phyloP scores from a whole-genome alignment of 169 alveolate species.

The Eimeria sp. region DNA sequence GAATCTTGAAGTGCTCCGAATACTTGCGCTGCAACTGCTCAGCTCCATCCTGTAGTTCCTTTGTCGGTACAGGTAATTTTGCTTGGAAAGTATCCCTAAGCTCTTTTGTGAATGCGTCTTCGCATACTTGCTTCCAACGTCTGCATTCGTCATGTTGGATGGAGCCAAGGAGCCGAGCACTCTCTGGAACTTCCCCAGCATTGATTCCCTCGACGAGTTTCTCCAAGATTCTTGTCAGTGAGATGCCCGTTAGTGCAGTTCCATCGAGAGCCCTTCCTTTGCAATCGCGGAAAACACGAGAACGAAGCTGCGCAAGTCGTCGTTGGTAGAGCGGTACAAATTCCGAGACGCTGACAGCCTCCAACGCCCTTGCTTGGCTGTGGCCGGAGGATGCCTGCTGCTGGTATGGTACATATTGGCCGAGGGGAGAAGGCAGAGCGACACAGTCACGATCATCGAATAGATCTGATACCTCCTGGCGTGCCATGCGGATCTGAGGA shows the following conservation, averaged over 20 bases:
- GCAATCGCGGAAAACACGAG: slow-evolving; percentile 73
- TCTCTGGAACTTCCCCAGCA: slow-evolving; percentile 77
- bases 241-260: slow-evolving; percentile 54
- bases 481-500: slow-evolving; percentile 78
- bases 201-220: slow-evolving; percentile 76
- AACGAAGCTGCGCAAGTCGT: slow-evolving; percentile 69
- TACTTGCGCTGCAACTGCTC: slow-evolving; percentile 60
- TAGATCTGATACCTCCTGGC: slow-evolving; percentile 72
- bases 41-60: slow-evolving; percentile 79
- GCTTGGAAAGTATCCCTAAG: slow-evolving; percentile 75
- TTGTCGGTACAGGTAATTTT: slow-evolving; percentile 36
- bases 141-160: slow-evolving; percentile 77
- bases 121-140: slow-evolving; percentile 75
- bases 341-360: slow-evolving; percentile 71
- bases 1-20: slow-evolving; percentile 69
- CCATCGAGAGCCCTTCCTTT: slow-evolving; percentile 63
- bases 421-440: slow-evolving; percentile 74
- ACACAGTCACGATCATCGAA: slow-evolving; percentile 76
- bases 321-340: slow-evolving; percentile 76
- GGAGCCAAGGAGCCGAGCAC: slow-evolving; percentile 61
- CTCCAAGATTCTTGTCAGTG: slow-evolving; percentile 60
- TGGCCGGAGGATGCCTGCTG: slow-evolving; percentile 56
- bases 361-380: slow-evolving; percentile 64
- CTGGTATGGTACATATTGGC: slow-evolving; percentile 10
- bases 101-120: slow-evolving; percentile 67